Evolutionary conservation across 805 yeast genomes (phyloP), one percentile per base, ranked within the genome.

Genomic region (Jamesozyma piceae): DNA sequence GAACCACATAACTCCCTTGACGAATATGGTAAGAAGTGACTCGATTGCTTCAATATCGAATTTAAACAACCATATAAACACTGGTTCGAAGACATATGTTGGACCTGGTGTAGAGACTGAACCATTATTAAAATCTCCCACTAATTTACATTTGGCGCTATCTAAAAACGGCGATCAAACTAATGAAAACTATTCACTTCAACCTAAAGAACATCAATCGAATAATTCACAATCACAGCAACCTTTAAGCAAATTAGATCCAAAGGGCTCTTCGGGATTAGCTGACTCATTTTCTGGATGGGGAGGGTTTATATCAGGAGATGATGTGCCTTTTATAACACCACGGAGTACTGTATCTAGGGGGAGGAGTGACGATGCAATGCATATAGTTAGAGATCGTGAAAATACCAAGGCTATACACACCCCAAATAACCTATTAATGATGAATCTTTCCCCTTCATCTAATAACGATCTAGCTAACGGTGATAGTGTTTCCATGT

Each of bases 401-500:
- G 28, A 11, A 6, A 6, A 8, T 11, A 24, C 28, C 6, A 24
- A 11, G 28, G 10, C 28, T 8, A 11, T 24, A 24, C 11, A 8
- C 28, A 24, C 28, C 28, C 28, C 28, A 24, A 6, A 24, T 8
- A 24, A 11, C 11, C 28, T 24, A 11, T 8, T 24, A 6, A 24
- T 11, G 10, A 11, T 11, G 10, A 24, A 24, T 11, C 6, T 24
- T 8, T 24, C 28, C 28, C 18, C 22, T 11, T 9, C 21, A 8
- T n/a, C n/a, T n/a, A n/a, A 26, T n/a, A 11, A n/a, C 5, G n/a
- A n/a, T 11, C 21, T 29, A 4, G 5, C 27, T 5, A 37, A 46
- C 9, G 35, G 44, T 2, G 35, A 40, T 9, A 51, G 49, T n/a
- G 53, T 53, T 11, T 47, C 58, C 14, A 51, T 54, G 47, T 54